These are phyloP conservation scores for Sindora glabra DNA, from an alignment of 306 rosid species.

Conservation along the genomic window DNA sequence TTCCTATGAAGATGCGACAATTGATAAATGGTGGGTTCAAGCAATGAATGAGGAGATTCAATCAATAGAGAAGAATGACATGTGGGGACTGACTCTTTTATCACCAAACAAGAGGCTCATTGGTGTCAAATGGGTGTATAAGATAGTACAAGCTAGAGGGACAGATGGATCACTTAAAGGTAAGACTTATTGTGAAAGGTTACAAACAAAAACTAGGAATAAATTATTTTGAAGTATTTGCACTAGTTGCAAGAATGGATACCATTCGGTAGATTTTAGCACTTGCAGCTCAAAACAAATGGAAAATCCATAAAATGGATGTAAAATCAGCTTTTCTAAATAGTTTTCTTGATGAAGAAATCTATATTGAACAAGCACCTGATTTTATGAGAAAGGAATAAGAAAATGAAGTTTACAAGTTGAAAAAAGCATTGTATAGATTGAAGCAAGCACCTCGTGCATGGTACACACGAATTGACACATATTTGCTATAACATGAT, in stretches of 20 bases:
- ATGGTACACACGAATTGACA: not conserved
- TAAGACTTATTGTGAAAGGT: not conserved
- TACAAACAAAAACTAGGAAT: too few species aligned
- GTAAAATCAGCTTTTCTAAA: not conserved
- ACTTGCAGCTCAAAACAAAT: too few species aligned
- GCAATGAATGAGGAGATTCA: too few species aligned
- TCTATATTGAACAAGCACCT: not conserved
- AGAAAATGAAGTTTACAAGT: not conserved
- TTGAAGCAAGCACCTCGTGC: not conserved
- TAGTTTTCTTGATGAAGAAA: not conserved
- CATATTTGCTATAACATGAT: not conserved
- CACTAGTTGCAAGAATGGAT: too few species aligned
- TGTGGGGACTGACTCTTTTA: not conserved
- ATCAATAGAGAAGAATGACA: too few species aligned
- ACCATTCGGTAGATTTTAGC: too few species aligned
- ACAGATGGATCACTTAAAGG: not conserved
- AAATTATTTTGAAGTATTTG: too few species aligned
- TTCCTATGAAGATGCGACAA: too few species aligned
- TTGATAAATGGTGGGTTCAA: not conserved
- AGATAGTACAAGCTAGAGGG: not conserved
- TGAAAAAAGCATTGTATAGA: not conserved
- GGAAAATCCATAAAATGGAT: not conserved
- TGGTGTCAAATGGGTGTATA: not conserved
- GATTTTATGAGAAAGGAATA: not conserved
- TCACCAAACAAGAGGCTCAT: not conserved